Base-by-base conservation (phyloP, 2,329 filamentous ascomycete species). In the Apiospora aurea region DNA sequence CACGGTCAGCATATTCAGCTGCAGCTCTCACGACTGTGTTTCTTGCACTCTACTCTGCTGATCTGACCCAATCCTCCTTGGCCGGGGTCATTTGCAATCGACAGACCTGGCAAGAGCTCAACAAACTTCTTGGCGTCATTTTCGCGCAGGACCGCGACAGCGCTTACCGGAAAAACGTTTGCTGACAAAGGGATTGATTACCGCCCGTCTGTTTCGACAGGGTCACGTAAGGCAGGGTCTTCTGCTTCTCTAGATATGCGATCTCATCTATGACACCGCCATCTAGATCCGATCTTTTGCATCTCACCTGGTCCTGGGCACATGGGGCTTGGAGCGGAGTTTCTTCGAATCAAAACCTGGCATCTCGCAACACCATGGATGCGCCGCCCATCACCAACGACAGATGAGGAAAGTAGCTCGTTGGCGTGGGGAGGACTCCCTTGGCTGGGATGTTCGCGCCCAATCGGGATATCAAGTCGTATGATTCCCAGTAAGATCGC, bases 231-330 rank as follows among this genome's bases (percentile, higher is more conserved):
- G 38, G 57, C 57, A 64, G 57, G 57, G 57, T 41, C 57, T 64
- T 16, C 57, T 64, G 34, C 57, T 16, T 5, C 7, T 61, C 53
- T 41, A 34, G 57, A 64, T 34, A 64, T 64, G 34, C 57, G 57
- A 64, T 64, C 57, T 64, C 57, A 64, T 64, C 57, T 64, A 64
- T 64, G 57, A 64, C 57, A 41, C 57, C 57, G 57, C 57, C 57
- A 64, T 64, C 57, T 64, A 64, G 57, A 64, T 64, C 57, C 34
- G 57, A 64, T 64, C 57, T 64, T 64, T 64, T 64, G 34, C 34
- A 41, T 64, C 29, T 41, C 34, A 41, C 34, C 29, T 64, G 57
- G 57, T 64, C 57, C 57, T 41, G 57, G 57, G 18, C 57, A 24
- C 57, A 64, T 64, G 57, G 57, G 57, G 57, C 57, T 64, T 38